These are phyloP conservation scores for Raphanus raphanistrum DNA, from an alignment of 345 rosid species.

Conservation along the genomic window DNA sequence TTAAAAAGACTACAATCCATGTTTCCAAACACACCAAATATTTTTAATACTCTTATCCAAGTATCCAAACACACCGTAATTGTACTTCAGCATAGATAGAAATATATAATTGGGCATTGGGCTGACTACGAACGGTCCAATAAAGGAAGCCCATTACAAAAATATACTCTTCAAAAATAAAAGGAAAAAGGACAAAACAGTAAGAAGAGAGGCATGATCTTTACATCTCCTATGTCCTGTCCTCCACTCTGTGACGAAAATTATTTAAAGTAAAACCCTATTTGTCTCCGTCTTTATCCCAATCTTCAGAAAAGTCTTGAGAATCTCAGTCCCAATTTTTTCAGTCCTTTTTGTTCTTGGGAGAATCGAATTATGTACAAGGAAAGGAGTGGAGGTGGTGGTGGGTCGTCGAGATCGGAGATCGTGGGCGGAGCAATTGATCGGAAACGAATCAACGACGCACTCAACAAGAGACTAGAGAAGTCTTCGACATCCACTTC, in stretches of 20 bases:
- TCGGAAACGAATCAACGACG: constrained; percentile 88
- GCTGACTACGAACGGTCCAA: not conserved
- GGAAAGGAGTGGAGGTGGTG: constrained; percentile 28
- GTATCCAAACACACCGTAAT: too few relatives aligned
- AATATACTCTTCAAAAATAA: not conserved
- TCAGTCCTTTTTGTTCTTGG: not conserved
- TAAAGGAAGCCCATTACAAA: constrained; percentile 2
- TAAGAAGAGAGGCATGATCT: not conserved
- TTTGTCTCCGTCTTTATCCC: constrained; percentile 44
- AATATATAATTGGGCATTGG: too few relatives aligned
- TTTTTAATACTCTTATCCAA: too few relatives aligned
- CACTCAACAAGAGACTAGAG: constrained; percentile 83
- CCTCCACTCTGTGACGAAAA: constrained; percentile 32
- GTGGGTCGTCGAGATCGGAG: constrained; percentile 32
- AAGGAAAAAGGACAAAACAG: not conserved
- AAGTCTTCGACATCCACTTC: constrained; percentile 46
- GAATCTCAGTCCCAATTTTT: constrained; percentile 10
- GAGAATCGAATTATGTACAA: constrained; percentile 51
- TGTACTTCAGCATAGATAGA: too few relatives aligned
- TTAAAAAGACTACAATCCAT: too few relatives aligned
- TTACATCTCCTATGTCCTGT: constrained; percentile 33
- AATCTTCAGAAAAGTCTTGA: constrained; percentile 15
- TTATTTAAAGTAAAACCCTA: constrained; percentile 39
- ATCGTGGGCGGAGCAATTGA: constrained; percentile 52
- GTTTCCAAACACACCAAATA: too few relatives aligned